A percentile compares a stretch with the other conserved stretches of the same genome.
These are phyloP conservation scores for Debaryomyces fabryi DNA, from an alignment of 1,139 yeast species.

Conservation along the genomic window DNA sequence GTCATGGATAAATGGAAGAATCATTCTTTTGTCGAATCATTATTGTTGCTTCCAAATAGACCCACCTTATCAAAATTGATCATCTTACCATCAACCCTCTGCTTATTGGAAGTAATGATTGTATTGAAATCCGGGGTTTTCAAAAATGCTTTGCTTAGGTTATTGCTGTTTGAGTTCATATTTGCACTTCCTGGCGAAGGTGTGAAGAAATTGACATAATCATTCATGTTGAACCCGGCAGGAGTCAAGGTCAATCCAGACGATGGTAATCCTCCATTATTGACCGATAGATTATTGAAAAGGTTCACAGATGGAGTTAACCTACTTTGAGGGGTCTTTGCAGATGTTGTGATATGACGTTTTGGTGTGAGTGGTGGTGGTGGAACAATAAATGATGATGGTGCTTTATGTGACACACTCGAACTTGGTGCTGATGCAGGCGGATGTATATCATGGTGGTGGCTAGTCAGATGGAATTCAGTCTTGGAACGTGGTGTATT, in stretches of 20 bases:
- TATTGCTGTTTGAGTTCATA: slow-evolving; percentile 15
- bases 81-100: slow-evolving; percentile 47
- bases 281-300: slow-evolving; percentile 23
- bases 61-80: slow-evolving; percentile 45
- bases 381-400: slow-evolving; percentile 39
- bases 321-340: slow-evolving; percentile 48
- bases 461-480: slow-evolving; percentile 1
- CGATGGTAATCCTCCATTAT: slow-evolving; percentile 40
- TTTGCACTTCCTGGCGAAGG: slow-evolving; percentile 63
- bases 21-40: slow-evolving; percentile 12
- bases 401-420: slow-evolving; percentile 10
- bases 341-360: slow-evolving; percentile 31
- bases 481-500: slow-evolving; percentile 34
- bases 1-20: not conserved
- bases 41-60: slow-evolving; percentile 23
- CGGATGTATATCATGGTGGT: slow-evolving; percentile 10
- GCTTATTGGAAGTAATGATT: slow-evolving; percentile 25
- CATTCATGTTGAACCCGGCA: slow-evolving; percentile 81
- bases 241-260: slow-evolving; percentile 54
- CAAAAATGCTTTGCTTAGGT: slow-evolving; percentile 32
- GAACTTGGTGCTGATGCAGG: slow-evolving; percentile 8
- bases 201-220: slow-evolving; percentile 75
- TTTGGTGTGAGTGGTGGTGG: slow-evolving; percentile 53
- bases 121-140: slow-evolving; percentile 49
- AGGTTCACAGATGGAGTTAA: slow-evolving; percentile 46